Evolutionary conservation across 805 yeast genomes (phyloP).

Genomic region (Komagataella pseudopastoris): DNA sequence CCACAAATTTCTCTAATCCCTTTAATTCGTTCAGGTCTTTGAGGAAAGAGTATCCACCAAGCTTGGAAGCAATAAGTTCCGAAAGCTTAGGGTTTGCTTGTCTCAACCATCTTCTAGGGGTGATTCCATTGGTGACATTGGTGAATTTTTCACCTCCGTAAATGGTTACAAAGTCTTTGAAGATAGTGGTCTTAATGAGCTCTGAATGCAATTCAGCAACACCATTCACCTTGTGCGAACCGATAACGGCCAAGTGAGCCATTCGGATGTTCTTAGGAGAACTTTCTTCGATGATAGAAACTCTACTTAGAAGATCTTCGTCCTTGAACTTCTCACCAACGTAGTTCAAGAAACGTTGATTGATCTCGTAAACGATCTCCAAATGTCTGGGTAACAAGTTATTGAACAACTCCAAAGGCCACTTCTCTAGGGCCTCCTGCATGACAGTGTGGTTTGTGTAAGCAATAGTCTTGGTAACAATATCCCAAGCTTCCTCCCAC

Average conservation of each 20-base stretch:
- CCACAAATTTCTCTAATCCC: conserved; percentile 48
- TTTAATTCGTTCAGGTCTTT: conserved; percentile 57
- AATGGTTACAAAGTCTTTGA: conserved; percentile 76
- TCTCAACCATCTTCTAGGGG: conserved; percentile 92
- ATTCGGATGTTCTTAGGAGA: conserved; percentile 74
- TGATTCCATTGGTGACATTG: conserved; percentile 89
- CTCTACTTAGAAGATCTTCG: conserved; percentile 47
- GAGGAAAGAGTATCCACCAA: conserved; percentile 59
- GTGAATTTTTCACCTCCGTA: conserved; percentile 77
- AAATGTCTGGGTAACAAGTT: conserved; percentile 80
- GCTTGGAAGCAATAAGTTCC: conserved; percentile 54
- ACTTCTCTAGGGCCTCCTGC: conserved; percentile 90
- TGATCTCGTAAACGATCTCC: conserved; percentile 81
- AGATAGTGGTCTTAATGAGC: conserved; percentile 76
- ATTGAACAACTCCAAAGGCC: conserved; percentile 80
- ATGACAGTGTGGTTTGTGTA: conserved; percentile 93
- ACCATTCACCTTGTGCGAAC: conserved; percentile 89
- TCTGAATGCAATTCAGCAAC: conserved; percentile 94
- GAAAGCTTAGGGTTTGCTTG: conserved; percentile 84
- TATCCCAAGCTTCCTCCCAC: conserved; percentile 81
- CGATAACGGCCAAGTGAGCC: conserved; percentile 86
- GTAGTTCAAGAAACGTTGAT: conserved; percentile 59
- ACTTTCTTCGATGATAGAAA: conserved; percentile 78
- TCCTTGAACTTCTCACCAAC: conserved; percentile 67
- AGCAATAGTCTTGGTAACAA: conserved; percentile 71